Evolutionary conservation across 345 rosid species (phyloP), one percentile per base, ranked within the genome.

Genomic region (Euclidium syriacum): DNA sequence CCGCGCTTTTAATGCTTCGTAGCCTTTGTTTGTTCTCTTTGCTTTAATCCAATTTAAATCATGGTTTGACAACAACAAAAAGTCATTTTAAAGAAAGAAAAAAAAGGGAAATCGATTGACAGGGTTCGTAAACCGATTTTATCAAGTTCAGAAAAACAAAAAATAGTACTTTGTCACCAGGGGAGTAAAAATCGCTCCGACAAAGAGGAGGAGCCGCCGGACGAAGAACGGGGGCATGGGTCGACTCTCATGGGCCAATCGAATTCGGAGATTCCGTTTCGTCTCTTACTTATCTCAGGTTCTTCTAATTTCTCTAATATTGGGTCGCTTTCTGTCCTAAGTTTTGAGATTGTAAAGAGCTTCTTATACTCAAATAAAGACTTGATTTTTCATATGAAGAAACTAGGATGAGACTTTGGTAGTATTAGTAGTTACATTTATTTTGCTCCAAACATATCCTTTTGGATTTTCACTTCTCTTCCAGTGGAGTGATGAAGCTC

Each of bases 201-300:
- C 55, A 36, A 33, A 52, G 19, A 38, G 14, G 42, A 62, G n/a
- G 58, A 38, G 39, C 75, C 65, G 75, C 33, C 47, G 20, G 24
- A 7, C 33, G 27, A 8, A 38, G 24, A 48, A 46, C 49, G 46
- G 39, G 60, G 53, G 5, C n/a, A 64, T 71, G 75, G 53, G 49
- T 56, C 70, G 65, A 17, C 65, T 63, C 44, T 63, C 52, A 40
- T 6, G 38, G 30, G 41, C 59, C 15, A 63, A 25, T 39, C 36
- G 30, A 48, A 41, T 63, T 49, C 70, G 33, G 41, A 41, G 65
- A 40, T 25, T 50, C 8, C 71, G 60, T 65, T 57, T 56, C 55
- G 50, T 50, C 71, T 57, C 61, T 25, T 41, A 34, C 35, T 42
- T 42, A 25, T 11, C 47, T 51, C 55, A 64, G 71, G 75, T 71